These are phyloP conservation scores for Clohesyomyces aquaticus DNA, from an alignment of 495 filamentous ascomycete species.

Conservation along the genomic window DNA sequence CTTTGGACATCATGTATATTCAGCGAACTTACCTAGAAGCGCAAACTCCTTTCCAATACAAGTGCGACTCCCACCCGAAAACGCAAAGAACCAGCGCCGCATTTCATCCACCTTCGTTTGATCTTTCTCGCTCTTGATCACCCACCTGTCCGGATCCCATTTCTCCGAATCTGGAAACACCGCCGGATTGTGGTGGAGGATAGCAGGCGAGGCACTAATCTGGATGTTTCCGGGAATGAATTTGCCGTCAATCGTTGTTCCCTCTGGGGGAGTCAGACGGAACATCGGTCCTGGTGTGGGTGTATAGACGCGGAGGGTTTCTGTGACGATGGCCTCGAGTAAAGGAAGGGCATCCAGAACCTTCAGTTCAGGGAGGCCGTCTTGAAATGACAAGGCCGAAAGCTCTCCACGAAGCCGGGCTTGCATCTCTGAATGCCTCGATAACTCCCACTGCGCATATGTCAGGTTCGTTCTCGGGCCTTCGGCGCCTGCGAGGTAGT, in stretches of 20 bases:
- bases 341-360: constrained; percentile 18
- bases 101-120: constrained; percentile 10
- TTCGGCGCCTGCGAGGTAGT: constrained; percentile 23
- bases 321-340: constrained; percentile 13
- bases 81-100: constrained; percentile 24
- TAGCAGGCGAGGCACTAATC: constrained; percentile 7
- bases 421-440: constrained; percentile 5
- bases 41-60: constrained; percentile 28
- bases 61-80: constrained; percentile 18
- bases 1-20: background rate
- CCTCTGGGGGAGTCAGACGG: constrained; percentile 14
- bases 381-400: background rate
- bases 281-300: constrained; percentile 20
- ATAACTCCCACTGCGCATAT: constrained; percentile 24
- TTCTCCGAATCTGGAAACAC: constrained; percentile 16
- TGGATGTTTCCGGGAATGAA: constrained; percentile 15
- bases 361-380: constrained; percentile 11
- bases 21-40: constrained; percentile 15
- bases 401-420: constrained; percentile 7
- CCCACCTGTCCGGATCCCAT: constrained; percentile 22
- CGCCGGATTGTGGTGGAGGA: constrained; percentile 14
- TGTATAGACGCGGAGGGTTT: constrained; percentile 15
- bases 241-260: constrained; percentile 14
- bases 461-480: constrained; percentile 9
- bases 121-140: constrained; percentile 5